A percentile compares a stretch with the other conserved stretches of the same genome.
Conservation (phyloP, 2,329 filamentous ascomycete genomes). For the Aspergillus jensenii region DNA sequence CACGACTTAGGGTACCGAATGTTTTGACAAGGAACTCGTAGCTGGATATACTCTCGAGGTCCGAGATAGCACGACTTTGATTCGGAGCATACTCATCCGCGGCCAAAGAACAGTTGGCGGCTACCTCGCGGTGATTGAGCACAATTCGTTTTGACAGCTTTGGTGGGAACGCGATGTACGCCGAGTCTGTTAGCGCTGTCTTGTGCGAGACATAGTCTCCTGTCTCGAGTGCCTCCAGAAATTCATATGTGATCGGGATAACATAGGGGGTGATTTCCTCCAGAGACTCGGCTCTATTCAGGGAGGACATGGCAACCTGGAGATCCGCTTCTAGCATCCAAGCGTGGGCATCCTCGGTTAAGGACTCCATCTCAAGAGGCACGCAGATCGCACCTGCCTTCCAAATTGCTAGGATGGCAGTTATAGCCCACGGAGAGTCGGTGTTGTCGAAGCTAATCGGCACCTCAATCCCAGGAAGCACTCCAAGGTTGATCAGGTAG, state of each 20-base stretch:
- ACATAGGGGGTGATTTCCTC: neutral
- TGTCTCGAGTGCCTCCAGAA: neutral
- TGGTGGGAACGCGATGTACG: constrained; percentile 36
- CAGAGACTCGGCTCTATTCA: constrained; percentile 6
- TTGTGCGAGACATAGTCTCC: too few species aligned
- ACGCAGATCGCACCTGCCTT: constrained; percentile 33
- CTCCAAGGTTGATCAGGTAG: constrained; percentile 29
- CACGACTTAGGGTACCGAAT: constrained; percentile 38
- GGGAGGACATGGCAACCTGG: constrained; percentile 42
- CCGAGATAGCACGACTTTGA: constrained; percentile 29
- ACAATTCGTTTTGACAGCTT: constrained; percentile 35
- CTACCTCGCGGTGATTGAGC: constrained; percentile 34
- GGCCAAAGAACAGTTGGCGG: constrained; percentile 30
- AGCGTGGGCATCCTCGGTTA: constrained; percentile 34
- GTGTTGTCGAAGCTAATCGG: constrained; percentile 30
- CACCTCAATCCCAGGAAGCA: constrained; percentile 26
- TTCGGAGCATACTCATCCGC: neutral
- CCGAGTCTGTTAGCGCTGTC: constrained; percentile 18
- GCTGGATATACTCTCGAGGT: constrained; percentile 48
- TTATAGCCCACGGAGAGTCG: constrained; percentile 23
- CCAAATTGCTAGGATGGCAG: constrained; percentile 30
- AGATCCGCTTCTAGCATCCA: constrained; percentile 38
- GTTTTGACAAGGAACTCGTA: constrained; percentile 46
- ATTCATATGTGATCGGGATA: neutral
- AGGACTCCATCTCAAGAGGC: constrained; percentile 34